Percentiles rank a stretch among this genome's conserved stretches.
Conservation (phyloP, 768 basidiomycete genomes). For the Rubroboletus pulcherrimus region DNA sequence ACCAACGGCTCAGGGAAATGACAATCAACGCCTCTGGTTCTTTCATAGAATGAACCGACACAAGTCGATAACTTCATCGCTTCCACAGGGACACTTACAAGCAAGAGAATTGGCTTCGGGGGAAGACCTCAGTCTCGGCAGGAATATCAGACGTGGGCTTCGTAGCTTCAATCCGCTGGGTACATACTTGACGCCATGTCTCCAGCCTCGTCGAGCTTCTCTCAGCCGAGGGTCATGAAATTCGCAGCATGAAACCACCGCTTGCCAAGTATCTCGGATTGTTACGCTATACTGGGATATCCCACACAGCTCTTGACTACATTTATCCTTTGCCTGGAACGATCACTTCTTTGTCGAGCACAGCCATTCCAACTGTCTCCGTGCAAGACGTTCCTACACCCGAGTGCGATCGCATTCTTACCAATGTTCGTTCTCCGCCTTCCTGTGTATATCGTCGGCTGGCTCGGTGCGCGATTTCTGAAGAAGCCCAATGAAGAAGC, state of each 20-base stretch:
- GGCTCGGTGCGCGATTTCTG: conserved; percentile 41
- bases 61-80: neutral
- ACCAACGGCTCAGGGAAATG: conserved; percentile 44
- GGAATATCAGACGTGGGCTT: conserved; percentile 58
- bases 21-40: conserved; percentile 58
- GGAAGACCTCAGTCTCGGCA: conserved; percentile 39
- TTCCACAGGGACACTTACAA: conserved; percentile 51
- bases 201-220: conserved; percentile 22
- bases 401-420: conserved; percentile 37
- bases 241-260: conserved; percentile 36
- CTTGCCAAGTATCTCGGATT: conserved; percentile 45
- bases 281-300: conserved; percentile 42
- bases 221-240: conserved; percentile 9
- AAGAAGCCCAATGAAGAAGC: conserved; percentile 54
- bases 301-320: conserved; percentile 15
- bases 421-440: conserved; percentile 49
- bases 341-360: conserved; percentile 9
- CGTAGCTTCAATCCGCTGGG: neutral
- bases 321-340: conserved; percentile 37
- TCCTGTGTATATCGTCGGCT: conserved; percentile 54
- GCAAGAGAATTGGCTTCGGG: conserved; percentile 58
- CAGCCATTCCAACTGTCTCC: conserved; percentile 22
- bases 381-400: conserved; percentile 39
- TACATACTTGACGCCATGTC: neutral
- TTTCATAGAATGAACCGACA: conserved; percentile 2